Base-by-base conservation (phyloP, 2,329 filamentous ascomycete species). In the Malbranchea zuffiana region DNA sequence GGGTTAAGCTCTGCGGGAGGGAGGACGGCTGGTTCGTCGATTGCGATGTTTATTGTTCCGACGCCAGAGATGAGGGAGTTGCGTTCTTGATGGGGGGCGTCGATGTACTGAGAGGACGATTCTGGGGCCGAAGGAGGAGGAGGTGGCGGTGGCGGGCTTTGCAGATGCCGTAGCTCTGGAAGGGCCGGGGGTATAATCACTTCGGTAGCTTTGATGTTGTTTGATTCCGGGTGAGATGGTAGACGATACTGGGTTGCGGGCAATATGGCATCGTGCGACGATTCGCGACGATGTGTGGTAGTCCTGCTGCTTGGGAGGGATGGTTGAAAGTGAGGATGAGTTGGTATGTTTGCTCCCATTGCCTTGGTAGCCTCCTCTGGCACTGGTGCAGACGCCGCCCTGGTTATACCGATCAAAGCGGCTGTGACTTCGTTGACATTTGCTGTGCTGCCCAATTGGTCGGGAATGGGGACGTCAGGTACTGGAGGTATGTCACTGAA, bases 81-180 rank as follows among this genome's bases (percentile, higher is more conserved):
- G 8, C 48, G 44, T 8, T 47, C 45, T 17, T 46, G 47, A 26
- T 16, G 44, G 23, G 36, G 24, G 27, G 21, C 16, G 4, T 16
- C 15, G 15, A 13, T 30, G 28, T 5, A 5, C 10, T 26, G 19
- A 21, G 13, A 15, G 21, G n/a, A 17, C 7, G 5, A 10, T 3
- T 32, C 35, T 24, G 16, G 20, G 11, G 31, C 12, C 17, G 38
- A 36, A 23, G 43, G 40, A 24, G 45, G 29, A 19, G 42, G 47
- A 1, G 48, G 51, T n/a, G 66, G 65, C 15, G 66, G 67, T 1
- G 71, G 71, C 7, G 71, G 71, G 6, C 55, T 61, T 16, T 66
- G 68, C 11, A 79, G 60, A 52, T 78, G 75, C 49, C 76, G 73
- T 6, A 79, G 63, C 49, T 79, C 72, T 5, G 74, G 71, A 12